These are phyloP conservation scores for Populus hybrid DNA, from an alignment of 441 rosid genomes.

Conservation along the genomic window DNA sequence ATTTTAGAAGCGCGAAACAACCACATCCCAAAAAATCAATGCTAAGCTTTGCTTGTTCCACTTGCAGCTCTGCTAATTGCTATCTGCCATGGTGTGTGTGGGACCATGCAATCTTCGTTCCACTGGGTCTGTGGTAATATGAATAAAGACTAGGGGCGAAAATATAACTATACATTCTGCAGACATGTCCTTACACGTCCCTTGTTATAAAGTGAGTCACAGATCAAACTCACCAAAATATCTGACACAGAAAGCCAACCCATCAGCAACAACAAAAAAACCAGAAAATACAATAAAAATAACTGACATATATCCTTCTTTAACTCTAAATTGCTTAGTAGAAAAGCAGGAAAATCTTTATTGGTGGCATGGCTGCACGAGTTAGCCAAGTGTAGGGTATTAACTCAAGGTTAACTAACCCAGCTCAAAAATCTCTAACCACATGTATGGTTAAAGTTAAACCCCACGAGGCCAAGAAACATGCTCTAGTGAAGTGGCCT, in stretches of 20 bases:
- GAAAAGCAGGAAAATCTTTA: conserved; percentile 24
- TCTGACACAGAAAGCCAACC: conserved; percentile 3
- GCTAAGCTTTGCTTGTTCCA: too few relatives aligned
- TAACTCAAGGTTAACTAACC: conserved; percentile 41
- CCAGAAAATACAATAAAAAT: not conserved
- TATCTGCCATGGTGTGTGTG: too few relatives aligned
- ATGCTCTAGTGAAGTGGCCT: not conserved
- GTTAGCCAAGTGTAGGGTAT: conserved; percentile 51
- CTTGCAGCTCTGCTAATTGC: too few relatives aligned
- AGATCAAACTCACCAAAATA: not conserved
- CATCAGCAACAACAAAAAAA: not conserved
- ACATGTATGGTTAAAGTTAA: not conserved
- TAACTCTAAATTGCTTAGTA: not conserved
- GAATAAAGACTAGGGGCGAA: not conserved
- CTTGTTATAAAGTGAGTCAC: not conserved
- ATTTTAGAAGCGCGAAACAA: too few relatives aligned
- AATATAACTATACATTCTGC: not conserved
- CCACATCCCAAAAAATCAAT: too few relatives aligned
- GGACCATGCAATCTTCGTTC: not conserved
- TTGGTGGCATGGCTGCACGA: conserved; percentile 65
- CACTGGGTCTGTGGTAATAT: not conserved
- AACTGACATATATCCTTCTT: not conserved
- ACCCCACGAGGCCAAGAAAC: not conserved
- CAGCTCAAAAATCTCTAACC: conserved; percentile 22
- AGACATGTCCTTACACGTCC: conserved; percentile 15